Evolutionary conservation across 2,329 filamentous ascomycete species (phyloP).

Genomic region (Xylaria sp.): DNA sequence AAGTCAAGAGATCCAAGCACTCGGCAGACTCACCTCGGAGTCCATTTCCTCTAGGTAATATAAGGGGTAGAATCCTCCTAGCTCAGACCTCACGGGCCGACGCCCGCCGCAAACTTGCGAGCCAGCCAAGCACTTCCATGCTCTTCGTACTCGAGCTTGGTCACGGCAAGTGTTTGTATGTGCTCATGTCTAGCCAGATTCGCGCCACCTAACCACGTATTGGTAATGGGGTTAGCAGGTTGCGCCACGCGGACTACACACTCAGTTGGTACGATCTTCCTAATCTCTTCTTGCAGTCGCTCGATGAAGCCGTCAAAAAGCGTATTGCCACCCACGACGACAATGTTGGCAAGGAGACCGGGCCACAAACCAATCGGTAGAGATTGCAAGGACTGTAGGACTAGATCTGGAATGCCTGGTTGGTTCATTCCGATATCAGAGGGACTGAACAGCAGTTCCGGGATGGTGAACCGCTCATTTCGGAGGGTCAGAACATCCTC

Average conservation of each 20-base stretch:
- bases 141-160: slow-evolving; percentile 86
- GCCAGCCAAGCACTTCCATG: slow-evolving; percentile 70
- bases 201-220: slow-evolving; percentile 82
- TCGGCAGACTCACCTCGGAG: not conserved
- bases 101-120: slow-evolving; percentile 57
- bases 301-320: slow-evolving; percentile 76
- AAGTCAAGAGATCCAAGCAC: not conserved
- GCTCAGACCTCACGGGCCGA: slow-evolving; percentile 21
- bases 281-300: slow-evolving; percentile 69
- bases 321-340: slow-evolving; percentile 83
- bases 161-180: slow-evolving; percentile 66
- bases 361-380: slow-evolving; percentile 82
- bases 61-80: not conserved
- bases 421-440: slow-evolving; percentile 80
- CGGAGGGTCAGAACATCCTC: slow-evolving; percentile 83
- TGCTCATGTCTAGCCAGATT: slow-evolving; percentile 65
- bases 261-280: slow-evolving; percentile 66
- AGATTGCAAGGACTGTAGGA: slow-evolving; percentile 69
- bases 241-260: slow-evolving; percentile 70
- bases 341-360: slow-evolving; percentile 75
- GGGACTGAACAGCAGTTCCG: slow-evolving; percentile 84
- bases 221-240: slow-evolving; percentile 67
- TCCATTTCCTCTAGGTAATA: not conserved
- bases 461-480: slow-evolving; percentile 87
- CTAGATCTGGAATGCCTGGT: slow-evolving; percentile 73